Evolutionary conservation across 164 flowering plant species (phyloP).

Genomic region (Magnolia officinalis): DNA sequence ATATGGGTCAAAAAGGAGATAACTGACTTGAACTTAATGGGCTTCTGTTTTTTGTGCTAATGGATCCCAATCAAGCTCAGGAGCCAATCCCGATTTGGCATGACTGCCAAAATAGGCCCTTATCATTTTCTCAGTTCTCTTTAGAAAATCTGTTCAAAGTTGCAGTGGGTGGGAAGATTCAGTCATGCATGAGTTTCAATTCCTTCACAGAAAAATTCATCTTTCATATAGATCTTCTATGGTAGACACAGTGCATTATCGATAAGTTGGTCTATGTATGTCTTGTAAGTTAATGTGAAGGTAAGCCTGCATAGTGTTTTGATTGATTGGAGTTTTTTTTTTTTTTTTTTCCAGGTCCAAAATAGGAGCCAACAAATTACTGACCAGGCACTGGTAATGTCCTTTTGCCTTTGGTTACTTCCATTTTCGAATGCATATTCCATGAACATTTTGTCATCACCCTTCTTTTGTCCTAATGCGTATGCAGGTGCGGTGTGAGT

Average conservation of each 20-base stretch:
- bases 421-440: not conserved
- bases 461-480: slow-evolving; percentile 3
- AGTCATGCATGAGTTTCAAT: not conserved
- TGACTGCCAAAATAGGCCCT: not conserved
- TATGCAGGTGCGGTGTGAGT: slow-evolving; percentile 86
- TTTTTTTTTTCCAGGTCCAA: slow-evolving; percentile 52
- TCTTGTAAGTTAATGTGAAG: no score
- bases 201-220: not conserved
- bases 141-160: no score
- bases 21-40: no score
- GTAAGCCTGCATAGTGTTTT: not conserved
- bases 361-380: slow-evolving; percentile 69
- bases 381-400: slow-evolving; percentile 80
- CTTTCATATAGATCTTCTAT: not conserved
- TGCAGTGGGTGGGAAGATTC: not conserved
- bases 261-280: no score
- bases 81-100: not conserved
- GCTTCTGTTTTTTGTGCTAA: no score
- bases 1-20: no score
- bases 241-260: not conserved
- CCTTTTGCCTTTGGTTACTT: not conserved
- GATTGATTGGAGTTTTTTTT: not conserved
- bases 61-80: no score
- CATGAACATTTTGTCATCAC: not conserved
- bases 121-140: no score